Conservation (phyloP, 140 eudicot species). For the Ambrosia hybrid region DNA sequence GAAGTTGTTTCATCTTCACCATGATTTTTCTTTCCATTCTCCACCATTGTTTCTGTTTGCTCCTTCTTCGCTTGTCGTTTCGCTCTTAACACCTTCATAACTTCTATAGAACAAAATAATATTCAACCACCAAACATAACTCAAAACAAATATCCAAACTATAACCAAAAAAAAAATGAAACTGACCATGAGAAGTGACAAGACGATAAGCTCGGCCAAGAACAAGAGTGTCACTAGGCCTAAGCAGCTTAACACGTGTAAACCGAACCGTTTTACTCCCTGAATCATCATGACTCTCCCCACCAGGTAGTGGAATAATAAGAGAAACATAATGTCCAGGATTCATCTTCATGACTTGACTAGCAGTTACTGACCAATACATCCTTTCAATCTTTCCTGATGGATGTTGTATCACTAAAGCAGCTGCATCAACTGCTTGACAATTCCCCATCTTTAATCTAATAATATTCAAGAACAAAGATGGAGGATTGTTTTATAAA, state of each 20-base stretch:
- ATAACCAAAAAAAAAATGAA: not conserved
- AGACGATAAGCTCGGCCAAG: slow-evolving; percentile 90
- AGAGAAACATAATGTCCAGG: slow-evolving; percentile 94
- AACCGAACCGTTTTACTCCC: slow-evolving; percentile 41
- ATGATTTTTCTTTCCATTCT: not conserved
- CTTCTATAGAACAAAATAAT: slow-evolving; percentile 50
- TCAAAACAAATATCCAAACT: not conserved
- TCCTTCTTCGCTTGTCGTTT: slow-evolving; percentile 64
- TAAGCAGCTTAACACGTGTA: slow-evolving; percentile 88
- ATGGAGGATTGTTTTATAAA: slow-evolving; percentile 1
- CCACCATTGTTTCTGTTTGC: slow-evolving; percentile 28
- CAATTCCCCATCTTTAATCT: slow-evolving; percentile 79
- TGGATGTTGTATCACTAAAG: slow-evolving; percentile 91
- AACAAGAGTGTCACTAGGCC: slow-evolving; percentile 73
- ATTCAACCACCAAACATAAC: not conserved
- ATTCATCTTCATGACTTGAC: slow-evolving; percentile 79
- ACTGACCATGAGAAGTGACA: slow-evolving; percentile 87
- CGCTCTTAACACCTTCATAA: slow-evolving; percentile 77
- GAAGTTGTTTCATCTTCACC: slow-evolving; percentile 31
- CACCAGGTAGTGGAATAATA: slow-evolving; percentile 61
- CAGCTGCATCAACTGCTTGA: slow-evolving; percentile 94
- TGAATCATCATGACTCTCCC: slow-evolving; percentile 19
- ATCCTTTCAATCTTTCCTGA: slow-evolving; percentile 74
- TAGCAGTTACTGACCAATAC: slow-evolving; percentile 75
- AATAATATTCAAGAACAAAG: slow-evolving; percentile 6